Evolutionary conservation across 805 yeast species (phyloP), one percentile per base, ranked within the genome.

Genomic region (Schwanniomyces vanrijiae): DNA sequence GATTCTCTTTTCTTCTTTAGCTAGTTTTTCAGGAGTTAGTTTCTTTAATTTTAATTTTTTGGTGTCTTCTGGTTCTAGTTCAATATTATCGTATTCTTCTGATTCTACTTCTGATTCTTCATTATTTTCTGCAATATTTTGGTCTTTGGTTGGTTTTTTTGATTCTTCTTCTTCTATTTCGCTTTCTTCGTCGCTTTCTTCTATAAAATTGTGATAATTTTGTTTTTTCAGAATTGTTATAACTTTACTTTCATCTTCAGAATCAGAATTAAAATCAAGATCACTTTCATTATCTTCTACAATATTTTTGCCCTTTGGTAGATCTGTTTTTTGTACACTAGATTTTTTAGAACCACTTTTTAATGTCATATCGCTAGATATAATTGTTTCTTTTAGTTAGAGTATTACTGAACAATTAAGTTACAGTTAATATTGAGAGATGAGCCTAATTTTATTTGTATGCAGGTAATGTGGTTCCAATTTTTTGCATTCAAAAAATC

Each of bases 21-120:
- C 78, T n/a, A 83, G 63, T 51, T 81, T 80, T 40, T 77, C 77
- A 6, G 84, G 76, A 6, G 84, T 76, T 26, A 85, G 68, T 53
- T 74, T 78, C 54, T 84, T 82, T 34, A 84, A 68, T 53, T 80
- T 77, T 11, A 46, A 56, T n/a, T 48, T 45, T 10, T 24, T 39
- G 5, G 42, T 5, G 4, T 11, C 19, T 11, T 14, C 20, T 40
- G 22, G n/a, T 40, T 46, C 61, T 7, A 53, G 57, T 5, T 52
- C 61, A 9, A 53, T 54, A 5, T 50, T 44, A 28, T 44, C 54
- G 28, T 47, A 9, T 26, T 18, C 40, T 8, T 35, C 39, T 11
- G 13, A 4, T 34, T 43, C 42, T 19, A 50, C 51, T 48, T 24
- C 43, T 34, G 37, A 50, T 45, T 29, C 41, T 6, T 21, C 39